A percentile compares a stretch with the other conserved stretches of the same genome.
Evolutionary conservation across 1,139 yeast species (phyloP).

Genomic region (Geotrichum histeridarum): DNA sequence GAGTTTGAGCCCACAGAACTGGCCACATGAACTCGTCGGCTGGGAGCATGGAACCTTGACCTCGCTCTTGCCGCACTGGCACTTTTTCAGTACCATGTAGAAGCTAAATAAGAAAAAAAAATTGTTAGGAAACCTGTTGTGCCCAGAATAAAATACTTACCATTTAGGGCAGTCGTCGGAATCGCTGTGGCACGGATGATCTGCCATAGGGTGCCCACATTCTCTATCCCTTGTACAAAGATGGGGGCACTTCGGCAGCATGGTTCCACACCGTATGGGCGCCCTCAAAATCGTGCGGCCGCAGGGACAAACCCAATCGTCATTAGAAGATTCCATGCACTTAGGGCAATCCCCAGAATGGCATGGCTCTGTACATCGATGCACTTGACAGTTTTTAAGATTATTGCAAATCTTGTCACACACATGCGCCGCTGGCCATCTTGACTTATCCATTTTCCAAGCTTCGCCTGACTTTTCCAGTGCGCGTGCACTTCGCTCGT

Average conservation of each 20-base stretch:
- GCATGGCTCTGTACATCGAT: slow-evolving; percentile 68
- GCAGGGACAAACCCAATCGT: slow-evolving; percentile 78
- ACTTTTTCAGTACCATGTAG: slow-evolving; percentile 52
- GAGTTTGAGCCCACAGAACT: slow-evolving; percentile 52
- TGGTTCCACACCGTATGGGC: slow-evolving; percentile 86
- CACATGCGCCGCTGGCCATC: slow-evolving; percentile 46
- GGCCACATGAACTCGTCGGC: slow-evolving; percentile 66
- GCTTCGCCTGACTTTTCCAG: slow-evolving; percentile 54
- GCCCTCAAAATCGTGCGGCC: slow-evolving; percentile 77
- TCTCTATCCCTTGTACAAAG: slow-evolving; percentile 57
- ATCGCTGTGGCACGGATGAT: slow-evolving; percentile 72
- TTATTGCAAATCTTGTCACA: slow-evolving; percentile 70
- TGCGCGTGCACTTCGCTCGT: slow-evolving; percentile 55
- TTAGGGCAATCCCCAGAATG: slow-evolving; percentile 82
- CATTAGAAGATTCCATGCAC: slow-evolving; percentile 76
- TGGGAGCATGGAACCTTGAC: slow-evolving; percentile 69
- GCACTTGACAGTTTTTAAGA: slow-evolving; percentile 64
- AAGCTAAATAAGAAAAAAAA: slow-evolving; percentile 37
- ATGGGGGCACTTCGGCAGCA: slow-evolving; percentile 58
- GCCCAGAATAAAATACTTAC: background rate
- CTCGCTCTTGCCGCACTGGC: slow-evolving; percentile 64
- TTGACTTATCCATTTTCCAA: slow-evolving; percentile 35
- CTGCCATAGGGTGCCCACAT: slow-evolving; percentile 75
- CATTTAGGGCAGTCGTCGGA: slow-evolving; percentile 68
- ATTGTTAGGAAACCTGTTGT: background rate